Conservation (phyloP, 1,284 basidiomycete genomes). For the Ustilago shanxiensis region DNA sequence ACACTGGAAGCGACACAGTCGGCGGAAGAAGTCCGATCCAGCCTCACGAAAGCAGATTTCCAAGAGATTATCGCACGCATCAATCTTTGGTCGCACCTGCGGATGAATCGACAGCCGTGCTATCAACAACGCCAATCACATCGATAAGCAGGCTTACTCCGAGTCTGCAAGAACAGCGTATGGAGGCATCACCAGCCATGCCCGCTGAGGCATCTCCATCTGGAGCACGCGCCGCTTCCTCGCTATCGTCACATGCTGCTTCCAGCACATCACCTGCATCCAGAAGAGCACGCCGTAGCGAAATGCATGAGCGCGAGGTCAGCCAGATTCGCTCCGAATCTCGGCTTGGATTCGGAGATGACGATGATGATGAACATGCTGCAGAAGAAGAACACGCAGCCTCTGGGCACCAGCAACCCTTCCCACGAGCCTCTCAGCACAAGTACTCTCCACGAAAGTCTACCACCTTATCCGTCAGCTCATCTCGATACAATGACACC, state of each 20-base stretch:
- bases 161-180: neutral
- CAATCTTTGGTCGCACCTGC: neutral
- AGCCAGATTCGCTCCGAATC: slow-evolving; percentile 57
- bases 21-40: slow-evolving; percentile 34
- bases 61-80: neutral
- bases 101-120: neutral
- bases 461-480: slow-evolving; percentile 25
- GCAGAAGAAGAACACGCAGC: neutral
- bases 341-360: slow-evolving; percentile 28
- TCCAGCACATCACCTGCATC: slow-evolving; percentile 22
- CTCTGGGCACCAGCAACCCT: slow-evolving; percentile 13
- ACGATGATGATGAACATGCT: slow-evolving; percentile 21
- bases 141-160: neutral
- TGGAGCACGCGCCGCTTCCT: slow-evolving; percentile 24
- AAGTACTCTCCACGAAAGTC: slow-evolving; percentile 53
- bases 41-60: slow-evolving; percentile 17
- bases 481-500: slow-evolving; percentile 21
- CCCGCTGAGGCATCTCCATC: slow-evolving; percentile 13
- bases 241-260: slow-evolving; percentile 6
- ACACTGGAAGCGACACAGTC: slow-evolving; percentile 40
- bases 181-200: neutral
- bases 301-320: slow-evolving; percentile 55
- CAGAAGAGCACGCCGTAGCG: slow-evolving; percentile 41
- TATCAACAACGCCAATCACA: neutral
- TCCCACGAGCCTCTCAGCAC: slow-evolving; percentile 29